Evolutionary conservation across 2,329 filamentous ascomycete species (phyloP).

Genomic region (Colletotrichum echinochloae): DNA sequence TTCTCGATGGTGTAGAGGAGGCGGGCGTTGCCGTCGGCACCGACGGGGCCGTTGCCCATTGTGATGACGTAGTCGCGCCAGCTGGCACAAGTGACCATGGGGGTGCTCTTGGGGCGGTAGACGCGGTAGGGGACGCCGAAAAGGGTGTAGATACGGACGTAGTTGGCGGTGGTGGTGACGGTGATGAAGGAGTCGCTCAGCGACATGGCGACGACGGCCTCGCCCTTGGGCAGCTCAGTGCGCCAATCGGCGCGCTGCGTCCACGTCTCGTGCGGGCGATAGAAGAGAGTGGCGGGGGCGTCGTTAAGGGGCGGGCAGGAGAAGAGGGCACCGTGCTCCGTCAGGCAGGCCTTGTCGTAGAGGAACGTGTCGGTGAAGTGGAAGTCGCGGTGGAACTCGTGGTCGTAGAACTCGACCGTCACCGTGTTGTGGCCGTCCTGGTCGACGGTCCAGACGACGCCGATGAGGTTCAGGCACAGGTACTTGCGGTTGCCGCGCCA

Average conservation of each 20-base stretch:
- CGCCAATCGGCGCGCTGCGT: constrained; percentile 91
- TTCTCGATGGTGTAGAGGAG: constrained; percentile 95
- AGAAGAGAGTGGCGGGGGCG: constrained; percentile 85
- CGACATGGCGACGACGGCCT: constrained; percentile 88
- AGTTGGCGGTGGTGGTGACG: constrained; percentile 86
- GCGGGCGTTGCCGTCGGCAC: constrained; percentile 80
- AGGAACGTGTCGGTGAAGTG: constrained; percentile 97
- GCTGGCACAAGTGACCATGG: constrained; percentile 91
- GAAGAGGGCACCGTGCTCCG: constrained; percentile 87
- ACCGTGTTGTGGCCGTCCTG: constrained; percentile 95
- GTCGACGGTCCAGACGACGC: constrained; percentile 96
- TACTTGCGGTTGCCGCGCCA: constrained; percentile 97
- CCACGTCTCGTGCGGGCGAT: constrained; percentile 97
- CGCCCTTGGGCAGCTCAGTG: constrained; percentile 86
- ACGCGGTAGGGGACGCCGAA: constrained; percentile 91
- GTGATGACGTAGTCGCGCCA: constrained; percentile 98
- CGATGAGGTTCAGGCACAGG: constrained; percentile 90
- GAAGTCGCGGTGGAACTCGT: constrained; percentile 90
- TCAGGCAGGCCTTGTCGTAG: constrained; percentile 95
- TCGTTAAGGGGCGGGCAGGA: constrained; percentile 75
- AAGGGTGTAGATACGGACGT: constrained; percentile 91
- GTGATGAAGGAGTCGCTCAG: constrained; percentile 92
- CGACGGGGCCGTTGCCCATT: constrained; percentile 90
- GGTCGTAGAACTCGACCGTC: constrained; percentile 97
- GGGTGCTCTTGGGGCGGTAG: constrained; percentile 90